A percentile compares a stretch with the other conserved stretches of the same genome.
phyloP scores from a whole-genome alignment of 768 basidiomycete genomes.

The Pleurotus cornucopiae region DNA sequence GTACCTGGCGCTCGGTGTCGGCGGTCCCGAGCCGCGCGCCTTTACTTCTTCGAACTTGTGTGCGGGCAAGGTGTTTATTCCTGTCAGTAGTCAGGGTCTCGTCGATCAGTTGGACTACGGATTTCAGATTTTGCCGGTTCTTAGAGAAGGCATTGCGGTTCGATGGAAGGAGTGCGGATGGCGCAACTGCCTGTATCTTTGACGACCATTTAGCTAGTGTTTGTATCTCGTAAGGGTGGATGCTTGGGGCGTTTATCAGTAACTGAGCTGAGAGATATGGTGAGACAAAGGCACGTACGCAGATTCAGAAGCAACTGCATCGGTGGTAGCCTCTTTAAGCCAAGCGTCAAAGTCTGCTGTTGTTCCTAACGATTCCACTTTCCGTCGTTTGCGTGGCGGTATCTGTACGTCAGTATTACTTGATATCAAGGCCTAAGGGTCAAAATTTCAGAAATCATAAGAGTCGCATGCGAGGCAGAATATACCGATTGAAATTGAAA shows the following conservation, averaged over 20 bases:
- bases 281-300: constrained; percentile 32
- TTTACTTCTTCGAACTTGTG: constrained; percentile 52
- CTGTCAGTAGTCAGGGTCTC: constrained; percentile 59
- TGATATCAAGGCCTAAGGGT: constrained; percentile 36
- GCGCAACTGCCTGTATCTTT: constrained; percentile 91
- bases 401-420: constrained; percentile 42
- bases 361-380: constrained; percentile 25
- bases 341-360: constrained; percentile 27
- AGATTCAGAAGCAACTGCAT: constrained; percentile 44
- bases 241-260: constrained; percentile 31
- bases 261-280: neutral
- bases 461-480: constrained; percentile 3
- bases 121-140: constrained; percentile 52
- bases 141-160: constrained; percentile 69
- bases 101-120: constrained; percentile 73
- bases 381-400: constrained; percentile 58
- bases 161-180: constrained; percentile 66
- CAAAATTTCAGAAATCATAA: neutral
- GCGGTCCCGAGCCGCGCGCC: constrained; percentile 34
- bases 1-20: neutral
- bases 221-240: constrained; percentile 67
- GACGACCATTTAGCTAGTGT: constrained; percentile 93
- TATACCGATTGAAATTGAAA: constrained; percentile 64
- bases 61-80: constrained; percentile 57
- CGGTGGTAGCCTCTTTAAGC: constrained; percentile 39